These are phyloP conservation scores for Naganishia sp. DNA, from an alignment of 1,284 basidiomycete genomes.

Conservation along the genomic window DNA sequence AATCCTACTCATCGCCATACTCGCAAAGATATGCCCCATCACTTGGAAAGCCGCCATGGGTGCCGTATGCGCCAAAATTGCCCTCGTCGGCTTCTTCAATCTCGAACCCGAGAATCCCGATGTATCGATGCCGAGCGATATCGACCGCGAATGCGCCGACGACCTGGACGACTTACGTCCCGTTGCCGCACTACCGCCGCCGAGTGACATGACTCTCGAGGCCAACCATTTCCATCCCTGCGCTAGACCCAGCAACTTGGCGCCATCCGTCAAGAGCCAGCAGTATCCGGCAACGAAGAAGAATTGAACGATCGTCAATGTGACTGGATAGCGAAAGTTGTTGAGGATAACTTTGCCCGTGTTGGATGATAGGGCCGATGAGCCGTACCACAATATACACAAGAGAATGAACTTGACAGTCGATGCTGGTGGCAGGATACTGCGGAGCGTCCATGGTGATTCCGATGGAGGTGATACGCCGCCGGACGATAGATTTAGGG, in stretches of 20 bases:
- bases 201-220: slow-evolving; percentile 66
- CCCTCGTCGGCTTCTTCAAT: slow-evolving; percentile 67
- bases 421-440: slow-evolving; percentile 24
- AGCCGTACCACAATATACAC: slow-evolving; percentile 54
- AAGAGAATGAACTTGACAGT: slow-evolving; percentile 51
- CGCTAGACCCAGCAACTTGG: slow-evolving; percentile 17
- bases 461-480: not conserved
- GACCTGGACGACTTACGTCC: slow-evolving; percentile 36
- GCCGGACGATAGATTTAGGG: not conserved
- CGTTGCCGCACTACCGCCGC: slow-evolving; percentile 53
- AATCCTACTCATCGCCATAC: slow-evolving; percentile 92
- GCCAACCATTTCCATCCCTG: slow-evolving; percentile 16
- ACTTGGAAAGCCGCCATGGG: slow-evolving; percentile 91
- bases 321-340: slow-evolving; percentile 54
- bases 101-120: slow-evolving; percentile 57
- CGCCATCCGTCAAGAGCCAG: slow-evolving; percentile 56
- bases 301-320: slow-evolving; percentile 94
- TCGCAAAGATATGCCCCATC: slow-evolving; percentile 95
- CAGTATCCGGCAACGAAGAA: slow-evolving; percentile 88
- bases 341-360: slow-evolving; percentile 56
- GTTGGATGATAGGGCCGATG: slow-evolving; percentile 54
- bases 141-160: slow-evolving; percentile 23
- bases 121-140: slow-evolving; percentile 19
- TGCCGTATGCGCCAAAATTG: slow-evolving; percentile 74
- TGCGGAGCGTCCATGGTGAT: slow-evolving; percentile 13